These are phyloP conservation scores for Fragosphaeria purpurea DNA, from an alignment of 2,329 filamentous ascomycete species.

Conservation along the genomic window DNA sequence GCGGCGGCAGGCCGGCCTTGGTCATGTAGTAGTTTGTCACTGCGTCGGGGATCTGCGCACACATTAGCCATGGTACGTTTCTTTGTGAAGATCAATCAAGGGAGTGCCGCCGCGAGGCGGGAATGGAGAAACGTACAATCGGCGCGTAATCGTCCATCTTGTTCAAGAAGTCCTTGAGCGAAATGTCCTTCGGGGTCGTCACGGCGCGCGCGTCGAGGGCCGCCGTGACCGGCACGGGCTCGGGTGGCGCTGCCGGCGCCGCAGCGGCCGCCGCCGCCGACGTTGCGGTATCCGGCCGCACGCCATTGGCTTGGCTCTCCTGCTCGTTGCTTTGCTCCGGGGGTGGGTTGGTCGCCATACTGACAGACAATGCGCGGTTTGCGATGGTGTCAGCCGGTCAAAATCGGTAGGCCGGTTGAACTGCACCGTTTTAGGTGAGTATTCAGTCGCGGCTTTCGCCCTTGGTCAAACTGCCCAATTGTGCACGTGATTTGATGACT, in stretches of 20 bases:
- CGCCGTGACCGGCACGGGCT: neutral
- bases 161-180: constrained; percentile 78
- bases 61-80: neutral
- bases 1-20: constrained; percentile 84
- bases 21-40: constrained; percentile 98
- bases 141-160: constrained; percentile 99
- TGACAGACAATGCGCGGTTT: neutral
- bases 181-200: constrained; percentile 77
- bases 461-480: too few species aligned
- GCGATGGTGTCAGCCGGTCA: too few species aligned
- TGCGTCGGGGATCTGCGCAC: constrained; percentile 79
- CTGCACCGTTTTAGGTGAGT: too few species aligned
- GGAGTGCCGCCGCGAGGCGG: neutral
- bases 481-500: constrained; percentile 4
- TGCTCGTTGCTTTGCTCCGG: constrained; percentile 1
- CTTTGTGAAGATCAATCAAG: neutral
- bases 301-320: constrained; percentile 9
- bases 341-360: constrained; percentile 9
- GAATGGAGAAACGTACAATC: constrained; percentile 55
- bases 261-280: neutral
- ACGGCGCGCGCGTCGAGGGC: constrained; percentile 5
- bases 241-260: neutral
- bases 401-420: too few species aligned
- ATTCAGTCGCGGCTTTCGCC: too few species aligned
- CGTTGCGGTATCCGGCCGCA: neutral